Evolutionary conservation across 176 grass and related monocot genomes (phyloP), one percentile per base, ranked within the genome.

Genomic region (Cenchrus purpureus): DNA sequence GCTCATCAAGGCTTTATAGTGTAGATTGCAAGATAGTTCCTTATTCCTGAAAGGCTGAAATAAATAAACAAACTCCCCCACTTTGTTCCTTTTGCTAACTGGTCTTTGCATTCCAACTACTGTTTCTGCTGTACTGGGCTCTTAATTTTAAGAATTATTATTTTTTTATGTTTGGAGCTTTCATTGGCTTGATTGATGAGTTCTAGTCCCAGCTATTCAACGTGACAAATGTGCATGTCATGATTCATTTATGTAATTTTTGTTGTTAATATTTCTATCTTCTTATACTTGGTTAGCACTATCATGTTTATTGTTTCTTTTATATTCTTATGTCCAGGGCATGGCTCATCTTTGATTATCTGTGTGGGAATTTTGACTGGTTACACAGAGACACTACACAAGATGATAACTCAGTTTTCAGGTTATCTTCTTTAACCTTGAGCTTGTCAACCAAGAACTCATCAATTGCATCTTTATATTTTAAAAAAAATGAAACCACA

Each of bases 321-420:
- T 79, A 71, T 84, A 79, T 81, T 71, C 85, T 78, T 71, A 25
- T 7, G 3, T 86, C 1, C 89, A 98, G 96, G 96, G 66, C 96
- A 98, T 87, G 96, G 96, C n/a, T 94, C 93, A 79, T 98, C 96
- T 74, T 87, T 98, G 85, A 95, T 98, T 87, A 93, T 98, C 66
- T 98, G 96, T 66, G 90, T 92, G 34, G 74, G 91, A 73, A 98
- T 98, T 90, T 94, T 98, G 91, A 95, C 96, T 92, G 84, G 96
- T 69, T 98, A 98, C 87, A 98, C 93, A 69, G 86, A 95, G 58
- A 98, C 96, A 76, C 81, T 98, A 32, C 85, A 94, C 78, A 98
- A 95, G 87, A 87, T 98, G 93, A 77, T 98, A 67, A 89, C 90
- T 86, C 93, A 95, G 73, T 91, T 94, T 86, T 94, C 93, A 92